Evolutionary conservation across 169 alveolate genomes (phyloP), one percentile per base, ranked within the genome.

Genomic region (Plasmodium coatneyi): DNA sequence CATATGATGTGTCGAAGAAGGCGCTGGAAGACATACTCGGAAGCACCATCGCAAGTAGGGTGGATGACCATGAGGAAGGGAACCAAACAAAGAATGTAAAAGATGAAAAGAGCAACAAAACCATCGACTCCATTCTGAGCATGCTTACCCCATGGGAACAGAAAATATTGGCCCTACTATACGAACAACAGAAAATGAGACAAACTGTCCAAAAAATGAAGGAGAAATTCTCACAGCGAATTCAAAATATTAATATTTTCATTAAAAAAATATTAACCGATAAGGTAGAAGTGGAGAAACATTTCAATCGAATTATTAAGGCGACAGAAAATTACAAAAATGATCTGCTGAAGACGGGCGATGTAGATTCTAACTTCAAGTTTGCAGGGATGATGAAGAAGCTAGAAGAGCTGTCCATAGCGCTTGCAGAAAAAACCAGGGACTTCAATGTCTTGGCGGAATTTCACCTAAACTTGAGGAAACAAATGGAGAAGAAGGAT

Each of bases 171-270:
- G 97, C 97, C 5, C 92, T 96, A 22, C 86, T 96, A 71, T 96
- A 96, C 80, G 97, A 96, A 84, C 97, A 96, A 87, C 96, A 96
- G 82, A 96, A 96, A 82, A 92, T 96, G 96, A 84, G 96, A 80
- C 84, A 89, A 52, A 84, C 92, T n/a, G 95, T 96, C 22, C 96
- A 95, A 41, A 95, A 94, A 19, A 86, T 96, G 12, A 83, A 95
- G 66, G 96, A 96, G 74, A 95, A 94, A 41, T 96, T 95, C 76
- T 60, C 93, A 19, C 83, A 92, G 14, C 92, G 95, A 25, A 92
- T 94, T 36, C 83, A 93, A 84, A 93, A 96, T 79, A 92, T 95
- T 71, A 93, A 96, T 41, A 56, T 94, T 4, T 89, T 94, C 56
- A 92, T 96, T 83, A 94, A 95, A 84, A 92, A 92, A 71, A 96